Conservation (phyloP, 2,329 filamentous ascomycete species). For the Aureobasidium sp. region DNA sequence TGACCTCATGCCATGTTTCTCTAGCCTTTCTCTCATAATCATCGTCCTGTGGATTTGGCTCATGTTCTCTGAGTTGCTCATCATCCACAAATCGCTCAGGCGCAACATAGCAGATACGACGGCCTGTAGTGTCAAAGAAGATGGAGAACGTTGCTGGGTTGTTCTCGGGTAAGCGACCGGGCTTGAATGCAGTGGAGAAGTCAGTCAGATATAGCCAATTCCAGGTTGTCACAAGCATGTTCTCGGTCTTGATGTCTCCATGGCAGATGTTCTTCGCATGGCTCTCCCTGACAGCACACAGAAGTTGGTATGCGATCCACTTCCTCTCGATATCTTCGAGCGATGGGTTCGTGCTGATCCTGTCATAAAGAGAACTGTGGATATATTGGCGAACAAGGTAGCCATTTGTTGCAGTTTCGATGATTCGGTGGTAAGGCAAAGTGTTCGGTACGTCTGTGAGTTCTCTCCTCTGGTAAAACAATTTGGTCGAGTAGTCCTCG, state of each 20-base stretch:
- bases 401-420: conserved; percentile 86
- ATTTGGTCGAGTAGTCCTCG: conserved; percentile 10
- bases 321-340: conserved; percentile 98
- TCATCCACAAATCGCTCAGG: conserved; percentile 75
- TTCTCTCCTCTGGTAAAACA: conserved; percentile 57
- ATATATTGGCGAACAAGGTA: conserved; percentile 93
- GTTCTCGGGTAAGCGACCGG: conserved; percentile 85
- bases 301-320: conserved; percentile 92
- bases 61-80: conserved; percentile 42
- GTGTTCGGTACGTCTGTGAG: conserved; percentile 85
- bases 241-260: conserved; percentile 98
- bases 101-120: conserved; percentile 89
- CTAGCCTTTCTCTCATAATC: background rate
- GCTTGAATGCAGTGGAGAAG: conserved; percentile 93
- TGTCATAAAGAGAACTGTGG: conserved; percentile 94
- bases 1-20: conserved; percentile 46
- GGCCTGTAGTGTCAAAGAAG: conserved; percentile 89
- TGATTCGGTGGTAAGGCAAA: conserved; percentile 77
- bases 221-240: conserved; percentile 95
- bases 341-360: conserved; percentile 91
- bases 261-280: conserved; percentile 86
- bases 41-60: background rate
- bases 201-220: conserved; percentile 99
- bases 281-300: conserved; percentile 87
- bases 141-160: conserved; percentile 97